Evolutionary conservation across 208 protist genomes (phyloP), one percentile per base, ranked within the genome.

Genomic region (Pavlovales sp.): DNA sequence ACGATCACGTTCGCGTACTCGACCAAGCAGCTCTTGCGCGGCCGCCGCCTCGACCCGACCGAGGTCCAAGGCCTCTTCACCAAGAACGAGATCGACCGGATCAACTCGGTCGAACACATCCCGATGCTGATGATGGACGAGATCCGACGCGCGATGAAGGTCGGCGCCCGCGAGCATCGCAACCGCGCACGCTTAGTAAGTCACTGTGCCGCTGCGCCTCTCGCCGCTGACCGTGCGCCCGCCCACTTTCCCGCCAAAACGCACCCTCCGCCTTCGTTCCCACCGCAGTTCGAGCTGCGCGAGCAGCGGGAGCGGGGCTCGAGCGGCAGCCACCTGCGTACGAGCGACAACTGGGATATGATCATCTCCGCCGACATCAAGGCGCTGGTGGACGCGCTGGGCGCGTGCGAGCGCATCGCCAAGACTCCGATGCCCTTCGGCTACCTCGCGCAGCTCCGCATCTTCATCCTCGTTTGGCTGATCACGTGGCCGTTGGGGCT

Each of bases 341-440:
- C 44, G 44, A 57, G 44, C 76, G 14, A 79, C 37, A 18, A 79
- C 39, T 34, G 14, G 28, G 28, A 18, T 5, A 26, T 79, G 76
- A 79, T 79, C 28, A 79, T 79, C 28, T 22, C 34, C 14, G 36
- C 14, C 76, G 76, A 79, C 28, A 79, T 79, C n/a, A 79, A 78
- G 75, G 18, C 76, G 76, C 76, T 79, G 34, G 76, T 79, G 4
- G 76, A 79, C 28, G 76, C 76, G 76, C 39, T 79, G n/a, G 76
- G 76, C 39, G 76, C 34, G 11, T 79, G 76, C 76, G 76, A 79
- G 39, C 76, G 76, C 76, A 79, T 79, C 76, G 28, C 14, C 4
- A 79, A 79, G 76, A 79, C 76, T 18, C 76, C 76, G 34, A 79
- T 79, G 76, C 76, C 76, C 5, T 79, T 79, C 40, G 76, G 76